Evolutionary conservation across 1,284 basidiomycete species (phyloP), one percentile per base, ranked within the genome.

Genomic region (Ganoderma resinaceum): DNA sequence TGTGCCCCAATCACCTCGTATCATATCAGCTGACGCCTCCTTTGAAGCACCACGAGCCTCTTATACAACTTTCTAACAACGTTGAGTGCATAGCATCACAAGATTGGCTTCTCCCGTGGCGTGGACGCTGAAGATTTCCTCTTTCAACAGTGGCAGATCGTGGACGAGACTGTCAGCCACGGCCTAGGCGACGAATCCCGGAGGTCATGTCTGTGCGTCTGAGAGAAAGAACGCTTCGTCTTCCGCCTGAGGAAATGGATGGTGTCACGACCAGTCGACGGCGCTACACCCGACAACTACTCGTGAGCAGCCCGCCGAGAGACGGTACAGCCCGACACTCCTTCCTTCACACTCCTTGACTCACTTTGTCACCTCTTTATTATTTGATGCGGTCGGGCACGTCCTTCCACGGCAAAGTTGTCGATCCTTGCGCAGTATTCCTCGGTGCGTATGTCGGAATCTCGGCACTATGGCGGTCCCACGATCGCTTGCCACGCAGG

Each of bases 141-240:
- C 9, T 55, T 63, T 53, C 14, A 16, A 55, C 42, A 75, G 76
- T 66, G 76, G 66, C 72, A 78, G 69, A 76, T 78, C 66, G 75
- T 78, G 38, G 74, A 78, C 71, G 73, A 77, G 70, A 76, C 77
- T 20, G 67, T 76, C 26, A 75, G 75, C 63, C 73, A 68, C 65
- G 73, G 71, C 37, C 62, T 70, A 23, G 57, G 43, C 35, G 76
- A 76, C 66, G 74, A 76, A 62, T 16, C 20, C 6, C 33, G 20
- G 57, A n/a, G 37, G 35, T 7, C 16, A 23, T 8, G 5, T 46
- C 43, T 46, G 43, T 46, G 37, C 57, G 57, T 59, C 37, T 23
- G n/a, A 38, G 57, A 59, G 37, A 12, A 38, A 37, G 57, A 33
- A 40, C 11, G 23, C 37, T 14, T 33, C 37, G 57, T 59, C 37